phyloP scores from a whole-genome alignment of 75 land plant genomes.

The Pinus albicaulis region DNA sequence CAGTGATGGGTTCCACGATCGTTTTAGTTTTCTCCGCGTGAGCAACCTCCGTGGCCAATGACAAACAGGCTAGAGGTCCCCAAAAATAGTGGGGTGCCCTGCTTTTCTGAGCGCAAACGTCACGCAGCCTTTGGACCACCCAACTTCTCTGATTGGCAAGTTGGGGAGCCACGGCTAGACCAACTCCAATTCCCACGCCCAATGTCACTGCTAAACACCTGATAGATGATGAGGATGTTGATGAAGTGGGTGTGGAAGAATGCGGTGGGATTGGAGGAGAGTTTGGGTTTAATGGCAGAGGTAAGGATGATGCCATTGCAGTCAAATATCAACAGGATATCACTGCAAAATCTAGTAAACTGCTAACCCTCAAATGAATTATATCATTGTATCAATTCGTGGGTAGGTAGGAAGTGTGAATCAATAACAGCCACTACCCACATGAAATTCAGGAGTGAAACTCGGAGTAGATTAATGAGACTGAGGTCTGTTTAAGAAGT shows the following conservation, averaged over 20 bases:
- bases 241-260: background rate
- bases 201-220: background rate
- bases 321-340: too few relatives aligned
- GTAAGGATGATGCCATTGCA: too few relatives aligned
- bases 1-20: conserved; percentile 65
- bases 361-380: too few relatives aligned
- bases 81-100: conserved; percentile 12
- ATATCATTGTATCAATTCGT: too few relatives aligned
- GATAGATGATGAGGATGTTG: background rate
- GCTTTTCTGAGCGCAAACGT: background rate
- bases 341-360: too few relatives aligned
- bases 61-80: conserved; percentile 30
- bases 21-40: background rate
- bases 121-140: background rate
- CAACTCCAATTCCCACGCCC: background rate
- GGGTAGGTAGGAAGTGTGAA: too few relatives aligned
- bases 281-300: background rate
- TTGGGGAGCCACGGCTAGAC: background rate
- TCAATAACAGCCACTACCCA: too few relatives aligned
- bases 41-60: conserved; percentile 29
- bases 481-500: too few relatives aligned
- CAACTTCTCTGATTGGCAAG: conserved; percentile 4
- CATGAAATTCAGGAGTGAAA: too few relatives aligned
- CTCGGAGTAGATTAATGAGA: too few relatives aligned
- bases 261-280: background rate